Conservation (phyloP, 78 protist species). For the Dictyostelium firmibasis region DNA sequence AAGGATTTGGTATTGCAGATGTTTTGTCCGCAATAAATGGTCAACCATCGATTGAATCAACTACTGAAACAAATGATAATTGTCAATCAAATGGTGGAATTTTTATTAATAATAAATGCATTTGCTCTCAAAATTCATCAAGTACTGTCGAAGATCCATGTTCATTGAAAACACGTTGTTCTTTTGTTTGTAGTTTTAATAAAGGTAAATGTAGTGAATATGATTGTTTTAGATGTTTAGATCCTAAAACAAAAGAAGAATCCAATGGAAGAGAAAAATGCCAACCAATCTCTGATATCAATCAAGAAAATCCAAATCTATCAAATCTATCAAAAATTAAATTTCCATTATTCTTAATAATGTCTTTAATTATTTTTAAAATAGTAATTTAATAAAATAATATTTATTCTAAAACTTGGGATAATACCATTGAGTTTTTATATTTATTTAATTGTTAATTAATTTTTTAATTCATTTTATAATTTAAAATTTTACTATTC, state of each 20-base stretch:
- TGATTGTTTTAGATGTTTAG: conserved; percentile 36
- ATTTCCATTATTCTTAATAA: not conserved
- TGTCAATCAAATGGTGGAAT: not conserved
- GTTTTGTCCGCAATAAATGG: conserved; percentile 1
- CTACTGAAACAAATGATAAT: too few species aligned
- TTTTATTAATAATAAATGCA: not conserved
- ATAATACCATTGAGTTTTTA: too few species aligned
- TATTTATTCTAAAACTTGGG: not conserved
- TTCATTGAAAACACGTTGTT: not conserved
- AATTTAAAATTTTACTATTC: too few species aligned
- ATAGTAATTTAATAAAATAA: not conserved
- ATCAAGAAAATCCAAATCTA: not conserved
- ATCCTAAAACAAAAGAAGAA: not conserved
- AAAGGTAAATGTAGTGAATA: conserved; percentile 50
- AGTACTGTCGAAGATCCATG: not conserved
- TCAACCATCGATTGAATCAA: not conserved
- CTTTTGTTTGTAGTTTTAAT: conserved; percentile 29
- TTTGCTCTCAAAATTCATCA: not conserved
- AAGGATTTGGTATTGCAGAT: conserved; percentile 61
- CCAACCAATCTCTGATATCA: not conserved
- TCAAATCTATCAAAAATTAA: not conserved
- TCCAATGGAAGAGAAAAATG: not conserved
- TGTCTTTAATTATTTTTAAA: not conserved
- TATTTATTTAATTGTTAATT: too few species aligned
- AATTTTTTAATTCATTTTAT: too few species aligned